phyloP scores from a whole-genome alignment of 192 early-diverging fungal species.

The Coemansia javaensis region DNA sequence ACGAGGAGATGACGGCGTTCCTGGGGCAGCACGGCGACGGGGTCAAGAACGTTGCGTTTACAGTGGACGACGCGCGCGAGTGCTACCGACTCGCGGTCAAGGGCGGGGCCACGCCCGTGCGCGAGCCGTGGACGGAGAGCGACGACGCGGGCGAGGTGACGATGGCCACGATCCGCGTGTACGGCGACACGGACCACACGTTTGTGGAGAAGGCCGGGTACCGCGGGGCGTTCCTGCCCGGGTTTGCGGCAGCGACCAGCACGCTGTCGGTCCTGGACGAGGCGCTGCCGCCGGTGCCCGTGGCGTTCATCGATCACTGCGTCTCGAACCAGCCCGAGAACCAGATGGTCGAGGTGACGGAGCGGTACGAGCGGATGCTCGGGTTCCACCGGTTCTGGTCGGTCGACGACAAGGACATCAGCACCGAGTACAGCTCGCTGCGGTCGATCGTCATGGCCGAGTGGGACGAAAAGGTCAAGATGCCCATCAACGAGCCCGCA shows the following conservation, averaged over 20 bases:
- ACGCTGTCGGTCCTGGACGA: conserved; percentile 56
- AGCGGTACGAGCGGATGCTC: conserved; percentile 85
- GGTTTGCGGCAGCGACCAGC: conserved; percentile 51
- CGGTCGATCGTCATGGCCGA: conserved; percentile 95
- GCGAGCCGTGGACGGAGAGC: conserved; percentile 70
- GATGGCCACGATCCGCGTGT: conserved; percentile 87
- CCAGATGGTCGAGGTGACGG: conserved; percentile 79
- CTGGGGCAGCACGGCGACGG: conserved; percentile 86
- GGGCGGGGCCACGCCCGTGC: conserved; percentile 78
- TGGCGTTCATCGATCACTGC: conserved; percentile 85
- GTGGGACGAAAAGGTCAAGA: conserved; percentile 85
- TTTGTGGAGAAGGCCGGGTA: conserved; percentile 82
- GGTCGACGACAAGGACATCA: conserved; percentile 93
- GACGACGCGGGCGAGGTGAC: conserved; percentile 86
- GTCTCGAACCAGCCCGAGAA: conserved; percentile 94
- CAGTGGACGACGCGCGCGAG: conserved; percentile 75
- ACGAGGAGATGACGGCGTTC: conserved; percentile 62
- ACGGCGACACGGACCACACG: conserved; percentile 95
- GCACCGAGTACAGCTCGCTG: conserved; percentile 91
- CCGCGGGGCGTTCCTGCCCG: conserved; percentile 84
- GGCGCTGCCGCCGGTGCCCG: conserved; percentile 59
- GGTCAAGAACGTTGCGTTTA: conserved; percentile 93
- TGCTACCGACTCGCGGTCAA: conserved; percentile 78
- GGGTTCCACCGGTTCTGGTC: conserved; percentile 99
- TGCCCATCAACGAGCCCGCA: conserved; percentile 98